Conservation (phyloP, 83 land plant genomes). For the Thuja plicata region DNA sequence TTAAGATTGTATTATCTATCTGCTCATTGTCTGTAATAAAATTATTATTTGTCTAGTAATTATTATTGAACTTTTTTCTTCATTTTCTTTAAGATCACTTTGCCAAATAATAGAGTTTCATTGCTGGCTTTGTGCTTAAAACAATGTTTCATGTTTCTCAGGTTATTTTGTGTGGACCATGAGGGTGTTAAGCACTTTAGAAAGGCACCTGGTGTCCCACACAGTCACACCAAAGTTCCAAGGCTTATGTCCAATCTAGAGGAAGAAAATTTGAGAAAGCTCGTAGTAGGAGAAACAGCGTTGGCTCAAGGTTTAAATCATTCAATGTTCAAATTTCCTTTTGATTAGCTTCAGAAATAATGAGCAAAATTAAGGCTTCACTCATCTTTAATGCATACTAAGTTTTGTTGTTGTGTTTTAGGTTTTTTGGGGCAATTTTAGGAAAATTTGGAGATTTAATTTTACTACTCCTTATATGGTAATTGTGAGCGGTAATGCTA, state of each 20-base stretch:
- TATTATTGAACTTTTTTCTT: not conserved
- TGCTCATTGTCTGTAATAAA: not conserved
- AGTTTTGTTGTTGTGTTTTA: not conserved
- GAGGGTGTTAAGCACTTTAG: slow-evolving; percentile 59
- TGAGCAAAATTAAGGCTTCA: not conserved
- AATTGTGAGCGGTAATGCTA: not conserved
- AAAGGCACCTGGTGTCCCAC: slow-evolving; percentile 61
- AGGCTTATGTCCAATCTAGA: slow-evolving; percentile 55
- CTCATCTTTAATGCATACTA: not conserved
- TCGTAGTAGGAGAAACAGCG: slow-evolving; percentile 59
- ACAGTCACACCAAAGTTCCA: slow-evolving; percentile 29
- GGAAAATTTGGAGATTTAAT: not conserved
- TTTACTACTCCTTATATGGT: not conserved
- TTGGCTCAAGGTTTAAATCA: slow-evolving; percentile 52
- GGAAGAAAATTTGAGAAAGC: slow-evolving; percentile 75
- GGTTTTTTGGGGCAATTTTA: not conserved
- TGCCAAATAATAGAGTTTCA: not conserved
- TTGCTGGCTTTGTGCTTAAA: not conserved
- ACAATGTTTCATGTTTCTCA: slow-evolving; percentile 2
- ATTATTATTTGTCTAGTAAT: not conserved
- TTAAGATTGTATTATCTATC: not conserved
- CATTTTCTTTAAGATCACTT: not conserved
- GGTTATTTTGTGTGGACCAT: slow-evolving; percentile 57
- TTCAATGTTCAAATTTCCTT: not conserved
- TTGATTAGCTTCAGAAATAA: not conserved